phyloP scores from a whole-genome alignment of 176 grass and related monocot species.

The Oryza brachyantha region DNA sequence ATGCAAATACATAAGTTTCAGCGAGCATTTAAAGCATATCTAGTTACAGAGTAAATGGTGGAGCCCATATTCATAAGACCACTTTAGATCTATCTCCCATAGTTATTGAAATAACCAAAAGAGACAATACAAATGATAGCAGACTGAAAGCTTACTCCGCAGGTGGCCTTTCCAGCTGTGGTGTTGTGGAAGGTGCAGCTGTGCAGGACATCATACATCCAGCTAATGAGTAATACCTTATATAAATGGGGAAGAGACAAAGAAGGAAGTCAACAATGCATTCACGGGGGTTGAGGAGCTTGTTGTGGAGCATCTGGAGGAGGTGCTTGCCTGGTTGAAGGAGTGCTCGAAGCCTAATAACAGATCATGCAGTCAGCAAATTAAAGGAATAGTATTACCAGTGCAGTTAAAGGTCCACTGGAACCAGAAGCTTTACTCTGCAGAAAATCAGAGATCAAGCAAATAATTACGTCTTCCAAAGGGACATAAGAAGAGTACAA shows the following conservation, averaged over 20 bases:
- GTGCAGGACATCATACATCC: slow-evolving; percentile 33
- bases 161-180: slow-evolving; percentile 47
- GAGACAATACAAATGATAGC: background rate
- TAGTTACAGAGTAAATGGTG: background rate
- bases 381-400: slow-evolving; percentile 49
- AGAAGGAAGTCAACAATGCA: slow-evolving; percentile 9
- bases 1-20: slow-evolving; percentile 1
- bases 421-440: slow-evolving; percentile 77
- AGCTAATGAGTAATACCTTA: slow-evolving; percentile 5
- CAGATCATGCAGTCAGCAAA: slow-evolving; percentile 33
- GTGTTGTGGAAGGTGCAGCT: slow-evolving; percentile 24
- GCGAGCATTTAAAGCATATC: background rate
- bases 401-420: slow-evolving; percentile 67
- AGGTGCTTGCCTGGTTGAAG: slow-evolving; percentile 44
- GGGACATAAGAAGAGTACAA: background rate
- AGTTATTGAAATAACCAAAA: slow-evolving; percentile 23
- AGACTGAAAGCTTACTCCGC: slow-evolving; percentile 41
- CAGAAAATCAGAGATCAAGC: slow-evolving; percentile 11
- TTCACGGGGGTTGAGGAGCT: slow-evolving; percentile 58
- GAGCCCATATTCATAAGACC: slow-evolving; percentile 1
- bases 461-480: background rate
- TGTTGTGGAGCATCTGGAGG: slow-evolving; percentile 44
- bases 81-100: background rate
- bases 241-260: background rate
- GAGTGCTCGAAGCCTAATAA: slow-evolving; percentile 56